These are phyloP conservation scores for Ophiosphaerella korrae DNA, from an alignment of 2,329 filamentous ascomycete species.

Conservation along the genomic window DNA sequence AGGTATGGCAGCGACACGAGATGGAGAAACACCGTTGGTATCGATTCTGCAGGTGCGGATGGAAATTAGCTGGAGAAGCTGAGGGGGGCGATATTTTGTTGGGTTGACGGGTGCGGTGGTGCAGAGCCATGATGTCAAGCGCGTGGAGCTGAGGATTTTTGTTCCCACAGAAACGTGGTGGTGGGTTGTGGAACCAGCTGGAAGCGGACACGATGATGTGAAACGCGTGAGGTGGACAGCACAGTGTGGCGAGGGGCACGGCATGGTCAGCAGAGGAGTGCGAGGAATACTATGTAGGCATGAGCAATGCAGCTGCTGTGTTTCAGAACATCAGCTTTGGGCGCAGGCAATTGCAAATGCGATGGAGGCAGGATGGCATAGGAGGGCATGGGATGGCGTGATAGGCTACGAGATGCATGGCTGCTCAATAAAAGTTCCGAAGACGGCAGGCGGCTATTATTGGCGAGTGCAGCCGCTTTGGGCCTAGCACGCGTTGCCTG, in stretches of 20 bases:
- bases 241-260: too few species aligned
- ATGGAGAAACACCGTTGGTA: constrained; percentile 5
- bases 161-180: constrained; percentile 22
- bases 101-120: background rate
- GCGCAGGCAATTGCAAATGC: too few species aligned
- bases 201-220: constrained; percentile 6
- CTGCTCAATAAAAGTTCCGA: constrained; percentile 16
- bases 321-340: too few species aligned
- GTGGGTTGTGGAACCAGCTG: constrained; percentile 10
- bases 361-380: too few species aligned
- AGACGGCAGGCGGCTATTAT: constrained; percentile 15
- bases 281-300: too few species aligned
- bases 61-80: constrained; percentile 10
- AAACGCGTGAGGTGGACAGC: background rate
- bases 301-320: too few species aligned
- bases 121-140: constrained; percentile 12
- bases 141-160: constrained; percentile 1
- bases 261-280: too few species aligned
- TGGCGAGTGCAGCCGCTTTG: constrained; percentile 10
- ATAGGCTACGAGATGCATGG: too few species aligned
- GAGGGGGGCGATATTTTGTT: constrained; percentile 2
- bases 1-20: background rate
- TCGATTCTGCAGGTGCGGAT: constrained; percentile 13
- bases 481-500: constrained; percentile 24
- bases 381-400: too few species aligned